Evolutionary conservation across 768 basidiomycete species (phyloP).

Genomic region (Leccinum rimulosum): DNA sequence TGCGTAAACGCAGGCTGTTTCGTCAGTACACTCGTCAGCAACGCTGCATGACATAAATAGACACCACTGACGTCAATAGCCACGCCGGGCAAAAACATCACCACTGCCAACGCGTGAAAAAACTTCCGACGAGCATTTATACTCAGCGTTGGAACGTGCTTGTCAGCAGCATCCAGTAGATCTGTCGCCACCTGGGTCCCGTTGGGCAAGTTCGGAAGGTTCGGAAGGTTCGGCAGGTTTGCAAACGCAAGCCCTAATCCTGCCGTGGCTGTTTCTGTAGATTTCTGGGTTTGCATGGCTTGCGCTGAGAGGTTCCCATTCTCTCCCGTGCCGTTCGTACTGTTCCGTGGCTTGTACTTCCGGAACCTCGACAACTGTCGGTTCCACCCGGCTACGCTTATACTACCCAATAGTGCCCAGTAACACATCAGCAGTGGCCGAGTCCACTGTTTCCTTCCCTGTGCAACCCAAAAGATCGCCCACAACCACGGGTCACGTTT

Average conservation of each 20-base stretch:
- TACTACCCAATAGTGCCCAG: conserved; percentile 75
- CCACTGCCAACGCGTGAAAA: conserved; percentile 93
- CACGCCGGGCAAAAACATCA: conserved; percentile 96
- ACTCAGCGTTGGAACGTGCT: conserved; percentile 83
- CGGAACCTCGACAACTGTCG: conserved; percentile 81
- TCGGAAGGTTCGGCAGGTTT: conserved; percentile 51
- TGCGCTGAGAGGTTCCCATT: conserved; percentile 30
- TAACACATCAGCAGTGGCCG: conserved; percentile 76
- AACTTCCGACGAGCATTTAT: conserved; percentile 94
- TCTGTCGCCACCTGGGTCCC: conserved; percentile 60
- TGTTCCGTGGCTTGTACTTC: conserved; percentile 54
- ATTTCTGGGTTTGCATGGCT: conserved; percentile 24
- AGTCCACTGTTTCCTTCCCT: conserved; percentile 76
- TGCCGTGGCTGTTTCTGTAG: conserved; percentile 16
- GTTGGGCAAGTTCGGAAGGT: conserved; percentile 41
- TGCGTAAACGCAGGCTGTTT: conserved; percentile 93
- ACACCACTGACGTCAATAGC: conserved; percentile 75
- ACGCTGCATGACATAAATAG: conserved; percentile 2
- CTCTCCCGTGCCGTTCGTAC: conserved; percentile 33
- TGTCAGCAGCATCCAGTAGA: conserved; percentile 82
- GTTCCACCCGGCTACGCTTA: conserved; percentile 95
- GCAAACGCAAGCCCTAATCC: conserved; percentile 36
- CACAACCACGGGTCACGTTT: conserved; percentile 86
- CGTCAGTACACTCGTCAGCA: conserved; percentile 13
- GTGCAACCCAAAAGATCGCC: conserved; percentile 73